Percentiles rank a stretch among this genome's conserved stretches.
Conservation (phyloP, 495 filamentous ascomycete genomes). For the Neurospora pannonica region DNA sequence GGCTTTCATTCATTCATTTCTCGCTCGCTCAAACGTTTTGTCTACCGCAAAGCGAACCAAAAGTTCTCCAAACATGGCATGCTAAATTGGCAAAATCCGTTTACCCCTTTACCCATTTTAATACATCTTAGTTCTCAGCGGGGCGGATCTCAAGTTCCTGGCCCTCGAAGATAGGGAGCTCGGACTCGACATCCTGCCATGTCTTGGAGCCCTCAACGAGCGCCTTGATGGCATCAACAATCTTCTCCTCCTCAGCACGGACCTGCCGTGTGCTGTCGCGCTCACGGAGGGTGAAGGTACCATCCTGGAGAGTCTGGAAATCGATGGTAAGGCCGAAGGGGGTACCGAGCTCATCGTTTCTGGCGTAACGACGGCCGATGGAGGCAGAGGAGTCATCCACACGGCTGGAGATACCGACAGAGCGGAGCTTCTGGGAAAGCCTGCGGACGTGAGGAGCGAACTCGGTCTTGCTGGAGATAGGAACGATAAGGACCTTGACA, state of each 20-base stretch:
- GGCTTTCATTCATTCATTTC: not conserved
- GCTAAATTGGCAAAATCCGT: not conserved
- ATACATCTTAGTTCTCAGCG: not conserved
- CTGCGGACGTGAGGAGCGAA: slow-evolving; percentile 50
- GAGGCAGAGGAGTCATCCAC: slow-evolving; percentile 60
- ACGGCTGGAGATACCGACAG: slow-evolving; percentile 50
- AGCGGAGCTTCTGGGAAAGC: slow-evolving; percentile 50
- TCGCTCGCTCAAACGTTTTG: not conserved
- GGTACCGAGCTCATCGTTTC: slow-evolving; percentile 67
- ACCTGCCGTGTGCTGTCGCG: slow-evolving; percentile 66
- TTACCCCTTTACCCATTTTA: not conserved
- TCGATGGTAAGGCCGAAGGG: slow-evolving; percentile 63
- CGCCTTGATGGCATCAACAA: slow-evolving; percentile 52
- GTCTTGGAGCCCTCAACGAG: slow-evolving; percentile 48
- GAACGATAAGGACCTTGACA: slow-evolving; percentile 68
- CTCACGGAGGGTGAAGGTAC: slow-evolving; percentile 61
- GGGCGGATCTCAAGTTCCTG: slow-evolving; percentile 36
- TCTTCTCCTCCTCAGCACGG: slow-evolving; percentile 50
- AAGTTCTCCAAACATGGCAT: not conserved
- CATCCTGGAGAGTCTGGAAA: slow-evolving; percentile 67
- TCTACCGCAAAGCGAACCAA: not conserved
- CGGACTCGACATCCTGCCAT: slow-evolving; percentile 50
- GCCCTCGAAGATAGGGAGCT: slow-evolving; percentile 51
- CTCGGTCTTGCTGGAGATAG: slow-evolving; percentile 51
- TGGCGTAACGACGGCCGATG: slow-evolving; percentile 66